Evolutionary conservation across 441 rosid genomes (phyloP), one percentile per base, ranked within the genome.

Genomic region (Mallotus repandus): DNA sequence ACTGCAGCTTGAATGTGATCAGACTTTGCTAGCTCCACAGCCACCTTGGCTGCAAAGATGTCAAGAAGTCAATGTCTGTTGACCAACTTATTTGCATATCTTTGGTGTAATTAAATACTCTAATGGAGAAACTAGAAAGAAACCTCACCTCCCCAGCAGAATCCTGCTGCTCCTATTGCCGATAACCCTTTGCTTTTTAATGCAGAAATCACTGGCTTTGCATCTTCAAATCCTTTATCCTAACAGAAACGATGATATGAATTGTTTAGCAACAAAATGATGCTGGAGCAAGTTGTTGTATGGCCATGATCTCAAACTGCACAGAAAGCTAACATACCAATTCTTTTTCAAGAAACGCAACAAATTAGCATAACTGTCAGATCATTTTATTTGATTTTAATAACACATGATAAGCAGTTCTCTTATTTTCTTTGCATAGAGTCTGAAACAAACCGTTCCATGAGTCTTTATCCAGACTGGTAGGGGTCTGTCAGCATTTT

Each of bases 1-100:
- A 87, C 92, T 66, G 85, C 88, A 50, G 94, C 97, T 75, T 85
- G 86, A 71, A 91, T 82, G 78, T 81, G 80, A 12, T 78, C 88
- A 48, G 59, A 29, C 86, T 86, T 92, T 14, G 88, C 87, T 53
- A 94, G 76, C 70, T 82, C 88, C 68, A 83, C 96, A 11, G 89
- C 96, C 67, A 89, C 88, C 82, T 91, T 94, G 69, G 94, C 94
- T 91, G 85, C 21, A 52, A 58, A 73, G 7, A 19, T 55, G 35
- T 65, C 35, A 11, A 45, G 9, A 22, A 11, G 21, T 54, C 58
- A 73, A 32, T 7, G 0, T n/a, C 64, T 9, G 46, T 43, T 35
- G 21, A 66, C 55, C 15, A 46, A 21, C 52, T 60, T 35, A 41
- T 8, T 19, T 29, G 12, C 49, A 8, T 45, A 45, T 0, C 49